phyloP scores from a whole-genome alignment of 108 stramenopile genomes.

The Nitzschia sp. region DNA sequence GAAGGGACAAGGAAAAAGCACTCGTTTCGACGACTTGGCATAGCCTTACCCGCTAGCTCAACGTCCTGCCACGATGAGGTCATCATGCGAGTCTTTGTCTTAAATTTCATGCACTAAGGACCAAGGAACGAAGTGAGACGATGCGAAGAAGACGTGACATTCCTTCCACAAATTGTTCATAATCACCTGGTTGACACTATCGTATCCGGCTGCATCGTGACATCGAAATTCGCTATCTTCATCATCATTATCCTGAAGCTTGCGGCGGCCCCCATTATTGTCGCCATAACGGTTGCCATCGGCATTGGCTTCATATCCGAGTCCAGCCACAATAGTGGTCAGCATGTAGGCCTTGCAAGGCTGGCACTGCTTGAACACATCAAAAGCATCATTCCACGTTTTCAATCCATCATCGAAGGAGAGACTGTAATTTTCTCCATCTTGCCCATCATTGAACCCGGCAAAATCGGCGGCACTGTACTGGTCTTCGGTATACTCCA shows the following conservation, averaged over 20 bases:
- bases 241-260: constrained; percentile 5
- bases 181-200: constrained; percentile 71
- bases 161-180: constrained; percentile 6
- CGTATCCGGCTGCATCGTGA: constrained; percentile 60
- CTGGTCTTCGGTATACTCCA: constrained; percentile 31
- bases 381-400: constrained; percentile 48
- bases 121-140: not conserved
- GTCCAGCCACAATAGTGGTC: constrained; percentile 22
- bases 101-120: constrained; percentile 61
- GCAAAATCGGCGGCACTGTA: not conserved
- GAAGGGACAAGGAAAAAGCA: too few relatives aligned
- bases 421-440: constrained; percentile 13
- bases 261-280: constrained; percentile 15
- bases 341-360: constrained; percentile 57
- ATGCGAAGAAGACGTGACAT: constrained; percentile 2
- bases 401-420: constrained; percentile 26
- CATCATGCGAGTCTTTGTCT: constrained; percentile 51
- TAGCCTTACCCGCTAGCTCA: constrained; percentile 21
- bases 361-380: constrained; percentile 53
- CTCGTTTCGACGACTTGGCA: too few relatives aligned
- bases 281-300: constrained; percentile 48
- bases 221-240: constrained; percentile 39
- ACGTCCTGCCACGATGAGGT: constrained; percentile 48
- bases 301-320: constrained; percentile 25
- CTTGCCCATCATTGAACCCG: constrained; percentile 7